phyloP scores from a whole-genome alignment of 371 early-diverging fungal genomes.

The Apophysomyces sp. region DNA sequence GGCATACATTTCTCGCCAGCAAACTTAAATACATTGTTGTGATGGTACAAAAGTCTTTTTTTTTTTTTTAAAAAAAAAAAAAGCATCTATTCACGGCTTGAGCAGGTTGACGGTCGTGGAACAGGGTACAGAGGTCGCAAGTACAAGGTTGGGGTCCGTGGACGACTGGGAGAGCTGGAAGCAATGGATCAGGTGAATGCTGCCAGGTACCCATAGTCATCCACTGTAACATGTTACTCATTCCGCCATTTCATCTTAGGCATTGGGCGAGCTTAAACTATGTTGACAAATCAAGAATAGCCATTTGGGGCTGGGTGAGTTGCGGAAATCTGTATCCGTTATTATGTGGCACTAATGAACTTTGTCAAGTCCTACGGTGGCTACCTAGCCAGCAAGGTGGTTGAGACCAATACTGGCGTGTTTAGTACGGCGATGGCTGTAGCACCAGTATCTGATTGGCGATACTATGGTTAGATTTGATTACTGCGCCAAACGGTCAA shows the following conservation, averaged over 20 bases:
- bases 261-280: slow-evolving; percentile 68
- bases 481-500: too few species aligned
- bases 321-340: too few species aligned
- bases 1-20: slow-evolving; percentile 71
- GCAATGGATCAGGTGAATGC: slow-evolving; percentile 86
- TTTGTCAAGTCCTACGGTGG: slow-evolving; percentile 86
- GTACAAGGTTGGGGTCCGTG: slow-evolving; percentile 76
- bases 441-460: slow-evolving; percentile 97
- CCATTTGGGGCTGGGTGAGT: slow-evolving; percentile 93
- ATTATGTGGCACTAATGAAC: neutral
- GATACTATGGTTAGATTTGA: slow-evolving; percentile 55
- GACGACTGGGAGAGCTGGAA: slow-evolving; percentile 82
- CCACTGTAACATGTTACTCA: neutral
- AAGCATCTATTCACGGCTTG: too few species aligned
- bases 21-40: slow-evolving; percentile 68
- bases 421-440: slow-evolving; percentile 90
- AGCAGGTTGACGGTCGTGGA: slow-evolving; percentile 84
- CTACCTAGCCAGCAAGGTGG: slow-evolving; percentile 80
- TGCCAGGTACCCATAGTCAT: slow-evolving; percentile 47
- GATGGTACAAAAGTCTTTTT: slow-evolving; percentile 45
- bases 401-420: slow-evolving; percentile 82
- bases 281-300: slow-evolving; percentile 79
- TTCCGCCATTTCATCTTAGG: neutral
- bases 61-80: neutral
- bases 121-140: slow-evolving; percentile 86